Percentiles rank a stretch among this genome's conserved stretches.
These are phyloP conservation scores for Polysphondylium violaceum DNA, from an alignment of 78 protist species.

Conservation along the genomic window DNA sequence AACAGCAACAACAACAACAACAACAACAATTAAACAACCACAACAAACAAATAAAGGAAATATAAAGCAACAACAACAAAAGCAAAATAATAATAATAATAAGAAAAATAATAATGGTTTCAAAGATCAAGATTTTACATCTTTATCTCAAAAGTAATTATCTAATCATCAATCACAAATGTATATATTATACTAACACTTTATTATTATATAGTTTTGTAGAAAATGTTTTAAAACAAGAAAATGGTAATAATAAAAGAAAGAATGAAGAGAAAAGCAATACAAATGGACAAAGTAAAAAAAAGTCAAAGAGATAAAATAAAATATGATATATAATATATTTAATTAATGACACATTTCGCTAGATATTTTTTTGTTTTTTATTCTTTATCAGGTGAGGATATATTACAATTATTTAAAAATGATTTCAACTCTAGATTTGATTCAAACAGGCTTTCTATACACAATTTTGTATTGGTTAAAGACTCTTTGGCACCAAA, in stretches of 20 bases:
- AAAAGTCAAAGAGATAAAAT: slow-evolving; percentile 33
- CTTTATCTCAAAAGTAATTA: no score
- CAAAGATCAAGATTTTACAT: no score
- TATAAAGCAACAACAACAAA: not conserved
- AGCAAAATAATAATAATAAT: not conserved
- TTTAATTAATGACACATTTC: not conserved
- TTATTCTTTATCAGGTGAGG: not conserved
- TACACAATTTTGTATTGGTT: slow-evolving; percentile 31
- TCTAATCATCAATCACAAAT: no score
- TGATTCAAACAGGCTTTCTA: not conserved
- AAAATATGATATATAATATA: slow-evolving; percentile 10
- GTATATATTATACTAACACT: no score
- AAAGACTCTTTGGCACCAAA: slow-evolving; percentile 16
- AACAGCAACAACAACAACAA: slow-evolving; percentile 7
- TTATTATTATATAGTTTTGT: not conserved
- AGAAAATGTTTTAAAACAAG: not conserved
- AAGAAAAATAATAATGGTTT: not conserved
- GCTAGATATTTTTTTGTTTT: not conserved
- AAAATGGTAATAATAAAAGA: not conserved
- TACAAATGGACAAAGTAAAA: not conserved
- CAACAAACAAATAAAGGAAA: not conserved
- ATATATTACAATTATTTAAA: not conserved
- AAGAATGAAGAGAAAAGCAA: slow-evolving; percentile 14
- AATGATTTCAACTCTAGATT: not conserved
- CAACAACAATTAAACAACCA: not conserved